These are phyloP conservation scores for Xylaria arbuscula DNA, from an alignment of 2,329 filamentous ascomycete genomes.

Conservation along the genomic window DNA sequence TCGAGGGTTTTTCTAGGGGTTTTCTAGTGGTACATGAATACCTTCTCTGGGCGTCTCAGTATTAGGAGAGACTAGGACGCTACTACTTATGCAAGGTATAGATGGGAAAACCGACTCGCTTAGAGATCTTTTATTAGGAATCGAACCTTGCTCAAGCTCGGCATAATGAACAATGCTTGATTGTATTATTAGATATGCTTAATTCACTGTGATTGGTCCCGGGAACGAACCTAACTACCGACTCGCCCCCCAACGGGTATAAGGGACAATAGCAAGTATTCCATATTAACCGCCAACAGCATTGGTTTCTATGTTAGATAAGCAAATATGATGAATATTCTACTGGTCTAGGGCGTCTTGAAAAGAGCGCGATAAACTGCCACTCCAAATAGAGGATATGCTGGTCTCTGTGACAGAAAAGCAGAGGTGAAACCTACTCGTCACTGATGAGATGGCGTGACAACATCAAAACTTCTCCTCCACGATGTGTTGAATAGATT, in stretches of 20 bases:
- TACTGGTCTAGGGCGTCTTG: too few relatives aligned
- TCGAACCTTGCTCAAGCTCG: neutral
- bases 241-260: neutral
- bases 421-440: too few relatives aligned
- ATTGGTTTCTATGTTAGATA: neutral
- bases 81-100: neutral
- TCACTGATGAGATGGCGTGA: too few relatives aligned
- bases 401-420: too few relatives aligned
- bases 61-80: neutral
- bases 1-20: neutral
- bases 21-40: neutral
- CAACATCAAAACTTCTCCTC: too few relatives aligned
- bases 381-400: too few relatives aligned
- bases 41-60: neutral
- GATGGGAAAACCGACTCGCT: neutral
- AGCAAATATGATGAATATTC: neutral
- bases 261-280: neutral
- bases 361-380: too few relatives aligned
- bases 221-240: neutral
- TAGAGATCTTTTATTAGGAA: neutral
- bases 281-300: neutral
- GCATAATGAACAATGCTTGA: neutral
- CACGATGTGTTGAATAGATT: too few relatives aligned
- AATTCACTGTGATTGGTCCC: neutral
- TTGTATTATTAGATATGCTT: neutral